Evolutionary conservation across 306 rosid genomes (phyloP).

Genomic region (Elaeagnus macrophylla): DNA sequence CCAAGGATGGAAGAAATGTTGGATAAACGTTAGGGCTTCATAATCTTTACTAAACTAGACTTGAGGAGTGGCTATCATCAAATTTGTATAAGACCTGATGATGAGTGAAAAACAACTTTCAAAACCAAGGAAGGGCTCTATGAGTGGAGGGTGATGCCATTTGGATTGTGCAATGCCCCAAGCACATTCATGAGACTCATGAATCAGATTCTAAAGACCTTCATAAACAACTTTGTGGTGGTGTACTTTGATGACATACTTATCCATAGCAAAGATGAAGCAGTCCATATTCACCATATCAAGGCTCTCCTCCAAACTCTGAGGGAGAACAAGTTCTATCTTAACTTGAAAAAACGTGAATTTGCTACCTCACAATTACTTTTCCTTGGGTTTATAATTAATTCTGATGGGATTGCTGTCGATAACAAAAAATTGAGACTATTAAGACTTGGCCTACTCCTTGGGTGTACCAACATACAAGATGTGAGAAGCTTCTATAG

Average conservation of each 20-base stretch:
- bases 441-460: too few species aligned
- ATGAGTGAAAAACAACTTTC: too few species aligned
- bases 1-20: too few species aligned
- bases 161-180: not conserved
- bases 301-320: not conserved
- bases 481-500: not conserved
- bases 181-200: not conserved
- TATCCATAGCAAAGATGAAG: not conserved
- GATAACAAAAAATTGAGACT: not conserved
- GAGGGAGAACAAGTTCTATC: not conserved
- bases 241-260: not conserved
- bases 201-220: not conserved
- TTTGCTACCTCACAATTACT: too few species aligned
- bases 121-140: too few species aligned
- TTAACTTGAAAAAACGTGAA: not conserved
- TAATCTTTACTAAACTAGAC: too few species aligned
- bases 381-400: not conserved
- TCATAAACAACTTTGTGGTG: not conserved
- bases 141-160: too few species aligned
- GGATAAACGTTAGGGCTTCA: too few species aligned
- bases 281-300: not conserved
- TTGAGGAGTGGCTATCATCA: too few species aligned
- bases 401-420: not conserved
- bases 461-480: not conserved
- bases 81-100: too few species aligned